These are phyloP conservation scores for Posidonia australis DNA, from an alignment of 106 monocot genomes.

Conservation along the genomic window DNA sequence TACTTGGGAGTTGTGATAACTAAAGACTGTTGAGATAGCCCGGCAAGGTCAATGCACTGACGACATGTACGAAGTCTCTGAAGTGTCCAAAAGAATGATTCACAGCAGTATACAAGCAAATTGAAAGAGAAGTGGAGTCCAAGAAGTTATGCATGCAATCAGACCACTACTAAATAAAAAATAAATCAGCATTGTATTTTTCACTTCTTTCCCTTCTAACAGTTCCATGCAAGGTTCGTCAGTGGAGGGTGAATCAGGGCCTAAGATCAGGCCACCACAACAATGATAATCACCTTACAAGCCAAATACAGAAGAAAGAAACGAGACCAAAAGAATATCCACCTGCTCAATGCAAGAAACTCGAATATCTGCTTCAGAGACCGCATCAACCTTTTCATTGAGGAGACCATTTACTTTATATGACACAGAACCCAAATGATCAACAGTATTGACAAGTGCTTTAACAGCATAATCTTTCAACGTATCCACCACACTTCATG, in stretches of 20 bases:
- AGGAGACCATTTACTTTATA: slow-evolving; percentile 61
- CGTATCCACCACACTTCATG: slow-evolving; percentile 49
- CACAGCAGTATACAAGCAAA: no score
- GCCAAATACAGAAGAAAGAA: no score
- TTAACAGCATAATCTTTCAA: slow-evolving; percentile 88
- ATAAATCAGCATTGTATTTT: no score
- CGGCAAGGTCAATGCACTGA: slow-evolving; percentile 50
- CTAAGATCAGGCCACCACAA: no score
- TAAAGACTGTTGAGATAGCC: slow-evolving; percentile 62
- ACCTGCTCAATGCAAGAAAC: slow-evolving; percentile 84
- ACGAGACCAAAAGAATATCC: slow-evolving; percentile 1
- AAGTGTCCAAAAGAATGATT: slow-evolving; percentile 6
- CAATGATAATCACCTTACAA: no score
- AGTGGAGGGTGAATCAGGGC: no score
- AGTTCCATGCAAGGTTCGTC: no score
- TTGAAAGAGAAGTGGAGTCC: no score
- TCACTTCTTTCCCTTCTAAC: no score
- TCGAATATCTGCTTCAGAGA: slow-evolving; percentile 45
- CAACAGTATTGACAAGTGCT: slow-evolving; percentile 87
- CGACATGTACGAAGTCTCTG: slow-evolving; percentile 72
- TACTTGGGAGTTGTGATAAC: slow-evolving; percentile 58
- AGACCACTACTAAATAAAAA: no score
- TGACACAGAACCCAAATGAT: slow-evolving; percentile 89
- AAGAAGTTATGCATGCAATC: no score
- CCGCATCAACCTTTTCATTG: slow-evolving; percentile 47